Percentiles rank a stretch among this genome's conserved stretches.
Conservation (phyloP, 2,329 filamentous ascomycete species). For the Calonectria hawksworthii region DNA sequence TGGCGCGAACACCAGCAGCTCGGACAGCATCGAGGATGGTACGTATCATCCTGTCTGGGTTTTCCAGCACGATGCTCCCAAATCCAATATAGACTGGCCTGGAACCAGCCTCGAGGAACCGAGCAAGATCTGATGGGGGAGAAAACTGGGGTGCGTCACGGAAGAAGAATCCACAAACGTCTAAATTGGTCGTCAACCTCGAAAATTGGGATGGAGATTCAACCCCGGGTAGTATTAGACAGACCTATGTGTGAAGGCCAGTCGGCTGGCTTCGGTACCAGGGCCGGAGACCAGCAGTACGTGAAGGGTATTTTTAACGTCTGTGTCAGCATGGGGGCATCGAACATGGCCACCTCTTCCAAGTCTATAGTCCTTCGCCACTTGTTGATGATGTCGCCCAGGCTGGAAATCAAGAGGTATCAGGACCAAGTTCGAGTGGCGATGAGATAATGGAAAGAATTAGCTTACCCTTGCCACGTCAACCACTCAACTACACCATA, state of each 20-base stretch:
- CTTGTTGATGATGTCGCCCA: conserved; percentile 86
- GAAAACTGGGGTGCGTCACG: conserved; percentile 71
- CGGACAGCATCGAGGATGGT: conserved; percentile 77
- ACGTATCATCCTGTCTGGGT: conserved; percentile 74
- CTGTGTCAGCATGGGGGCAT: conserved; percentile 48
- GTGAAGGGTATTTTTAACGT: conserved; percentile 84
- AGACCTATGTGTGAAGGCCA: not conserved
- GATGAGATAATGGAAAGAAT: no score
- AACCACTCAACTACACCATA: conserved; percentile 17
- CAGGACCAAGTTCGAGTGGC: no score
- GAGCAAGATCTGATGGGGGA: conserved; percentile 66
- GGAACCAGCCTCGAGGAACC: conserved; percentile 72
- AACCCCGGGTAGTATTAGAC: no score
- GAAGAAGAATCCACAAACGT: conserved; percentile 76
- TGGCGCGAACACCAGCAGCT: conserved; percentile 72
- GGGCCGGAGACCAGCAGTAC: conserved; percentile 88
- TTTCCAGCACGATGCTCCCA: conserved; percentile 79
- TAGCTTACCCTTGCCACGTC: conserved; percentile 21
- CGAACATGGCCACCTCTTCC: not conserved
- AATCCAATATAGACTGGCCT: conserved; percentile 82
- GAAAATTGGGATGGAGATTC: no score
- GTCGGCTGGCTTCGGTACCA: conserved; percentile 80
- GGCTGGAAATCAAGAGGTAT: no score
- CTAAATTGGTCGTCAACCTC: conserved; percentile 58
- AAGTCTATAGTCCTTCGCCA: conserved; percentile 61